Base-by-base conservation (phyloP, 2,329 filamentous ascomycete genomes). In the Paraconiothyrium brasiliense region DNA sequence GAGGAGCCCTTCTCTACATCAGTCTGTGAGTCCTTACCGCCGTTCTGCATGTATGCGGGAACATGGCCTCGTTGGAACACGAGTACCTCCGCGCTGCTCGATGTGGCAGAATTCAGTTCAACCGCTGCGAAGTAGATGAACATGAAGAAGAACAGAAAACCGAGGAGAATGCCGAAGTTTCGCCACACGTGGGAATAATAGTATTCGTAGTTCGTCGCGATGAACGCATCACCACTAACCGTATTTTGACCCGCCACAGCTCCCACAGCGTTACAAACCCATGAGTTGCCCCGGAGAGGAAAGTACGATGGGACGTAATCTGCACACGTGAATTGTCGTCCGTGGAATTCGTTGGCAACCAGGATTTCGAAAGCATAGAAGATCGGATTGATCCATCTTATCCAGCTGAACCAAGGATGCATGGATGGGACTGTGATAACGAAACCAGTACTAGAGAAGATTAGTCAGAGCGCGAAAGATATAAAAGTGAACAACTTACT, bases 281-380 rank as follows among this genome's bases (percentile, higher is more conserved):
- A 67, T 43, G 74, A 63, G 60, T 68, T 58, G 66, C 71, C 66
- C 55, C 59, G 48, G 0, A 62, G 66, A 13, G 67, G 58, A 30
- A 75, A 69, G 56, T 80, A 80, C 8, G 73, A 59, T 0, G 81
- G 80, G 16, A 82, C 69, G 58, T 80, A 74, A 2, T 66, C 44
- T 5, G 78, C 76, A 65, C 81, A 78, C 3, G 72, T 61, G 24
- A 73, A 77, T 20, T 72, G 44, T 20, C 72, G 72, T 10, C 74
- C 74, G 43, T 78, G 6, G 66, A 78, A 76, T 76, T 97, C 93
- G 76, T 96, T 96, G 60, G 91, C 86, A 81, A 94, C 88, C 16
- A 96, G 82, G 0, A 88, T 84, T 76, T 96, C 92, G 72, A 95
- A 97, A 0, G 88, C 88, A 68, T 95, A 96, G 3, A 87, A 88